Conservation (phyloP, 2,329 filamentous ascomycete species). For the Cladosporium sp. region DNA sequence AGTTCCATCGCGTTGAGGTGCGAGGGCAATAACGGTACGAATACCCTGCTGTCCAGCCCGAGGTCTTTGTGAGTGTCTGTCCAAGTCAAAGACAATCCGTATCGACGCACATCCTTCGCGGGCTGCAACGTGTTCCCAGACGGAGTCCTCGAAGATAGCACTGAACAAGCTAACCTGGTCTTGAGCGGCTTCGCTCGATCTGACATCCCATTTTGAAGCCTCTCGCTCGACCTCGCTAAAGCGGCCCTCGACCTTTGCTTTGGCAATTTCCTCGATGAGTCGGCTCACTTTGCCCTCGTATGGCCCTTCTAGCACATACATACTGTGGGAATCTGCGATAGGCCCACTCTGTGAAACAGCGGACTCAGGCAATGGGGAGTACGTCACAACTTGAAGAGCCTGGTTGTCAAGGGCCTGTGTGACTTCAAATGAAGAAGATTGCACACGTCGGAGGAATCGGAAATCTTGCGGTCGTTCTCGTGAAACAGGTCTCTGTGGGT, state of each 20-base stretch:
- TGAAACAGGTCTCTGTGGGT: constrained; percentile 56
- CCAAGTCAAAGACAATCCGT: constrained; percentile 65
- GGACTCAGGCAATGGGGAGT: constrained; percentile 29
- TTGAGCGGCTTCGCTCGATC: constrained; percentile 64
- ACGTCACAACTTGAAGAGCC: constrained; percentile 33
- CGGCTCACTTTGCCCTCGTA: constrained; percentile 78
- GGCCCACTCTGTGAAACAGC: constrained; percentile 2
- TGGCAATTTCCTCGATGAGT: constrained; percentile 81
- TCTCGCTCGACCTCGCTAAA: constrained; percentile 85
- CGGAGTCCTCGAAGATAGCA: constrained; percentile 72
- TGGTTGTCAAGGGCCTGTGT: constrained; percentile 33
- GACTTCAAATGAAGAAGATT: constrained; percentile 28
- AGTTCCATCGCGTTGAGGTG: constrained; percentile 54
- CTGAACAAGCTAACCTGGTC: constrained; percentile 60
- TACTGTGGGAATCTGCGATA: constrained; percentile 30
- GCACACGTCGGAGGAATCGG: constrained; percentile 56
- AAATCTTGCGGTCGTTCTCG: constrained; percentile 64
- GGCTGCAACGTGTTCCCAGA: constrained; percentile 63
- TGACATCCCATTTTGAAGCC: constrained; percentile 75
- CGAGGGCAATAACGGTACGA: constrained; percentile 69
- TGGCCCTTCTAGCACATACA: constrained; percentile 69
- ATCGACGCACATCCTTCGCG: constrained; percentile 63
- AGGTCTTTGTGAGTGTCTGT: constrained; percentile 37
- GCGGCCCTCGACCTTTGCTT: constrained; percentile 81
- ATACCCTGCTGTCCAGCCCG: constrained; percentile 57